Evolutionary conservation across 371 early-diverging fungal species (phyloP).

Genomic region (Fennellomyces sp.): DNA sequence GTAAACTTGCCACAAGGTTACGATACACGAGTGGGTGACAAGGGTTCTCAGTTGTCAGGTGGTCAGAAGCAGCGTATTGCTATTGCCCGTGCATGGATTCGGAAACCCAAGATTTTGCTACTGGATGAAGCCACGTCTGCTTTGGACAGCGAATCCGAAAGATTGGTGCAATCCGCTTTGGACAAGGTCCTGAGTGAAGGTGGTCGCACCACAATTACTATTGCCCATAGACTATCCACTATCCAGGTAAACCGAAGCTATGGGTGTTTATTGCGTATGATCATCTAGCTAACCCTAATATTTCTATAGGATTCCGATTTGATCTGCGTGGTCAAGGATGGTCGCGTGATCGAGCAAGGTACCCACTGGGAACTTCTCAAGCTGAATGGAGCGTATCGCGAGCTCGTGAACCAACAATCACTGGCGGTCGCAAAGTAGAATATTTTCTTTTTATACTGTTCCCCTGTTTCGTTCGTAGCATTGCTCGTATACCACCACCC

Average conservation of each 20-base stretch:
- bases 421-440: slow-evolving; percentile 1
- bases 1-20: slow-evolving; percentile 72
- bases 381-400: slow-evolving; percentile 47
- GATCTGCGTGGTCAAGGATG: slow-evolving; percentile 77
- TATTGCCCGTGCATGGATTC: slow-evolving; percentile 49
- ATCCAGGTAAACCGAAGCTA: too few species aligned
- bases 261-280: too few species aligned
- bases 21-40: slow-evolving; percentile 82
- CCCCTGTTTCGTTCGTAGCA: too few species aligned
- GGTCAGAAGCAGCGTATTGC: slow-evolving; percentile 89
- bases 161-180: slow-evolving; percentile 86
- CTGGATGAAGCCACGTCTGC: slow-evolving; percentile 98
- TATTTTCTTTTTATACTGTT: too few species aligned
- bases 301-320: slow-evolving; percentile 78
- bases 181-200: slow-evolving; percentile 69
- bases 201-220: slow-evolving; percentile 63
- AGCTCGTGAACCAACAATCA: slow-evolving; percentile 38
- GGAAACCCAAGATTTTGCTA: slow-evolving; percentile 49
- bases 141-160: slow-evolving; percentile 89
- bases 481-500: too few species aligned
- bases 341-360: slow-evolving; percentile 69
- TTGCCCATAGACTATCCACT: slow-evolving; percentile 71
- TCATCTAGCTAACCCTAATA: too few species aligned
- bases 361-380: slow-evolving; percentile 62
- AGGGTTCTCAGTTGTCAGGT: slow-evolving; percentile 81